Evolutionary conservation across 306 rosid genomes (phyloP).

Genomic region (Lupinus albus): DNA sequence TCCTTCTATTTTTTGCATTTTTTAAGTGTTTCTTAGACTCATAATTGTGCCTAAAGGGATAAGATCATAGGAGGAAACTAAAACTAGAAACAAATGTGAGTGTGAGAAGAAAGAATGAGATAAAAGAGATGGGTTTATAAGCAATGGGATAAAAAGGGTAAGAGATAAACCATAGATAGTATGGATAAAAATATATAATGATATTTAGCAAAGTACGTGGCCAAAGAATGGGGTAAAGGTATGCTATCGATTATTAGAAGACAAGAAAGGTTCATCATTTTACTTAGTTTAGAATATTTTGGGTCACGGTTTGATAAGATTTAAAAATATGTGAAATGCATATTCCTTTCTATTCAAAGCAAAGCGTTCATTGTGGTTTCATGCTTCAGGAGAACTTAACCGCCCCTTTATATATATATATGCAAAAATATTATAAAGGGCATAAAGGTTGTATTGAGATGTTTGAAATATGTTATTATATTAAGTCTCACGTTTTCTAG

Average conservation of each 20-base stretch:
- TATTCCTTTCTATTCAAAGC: slow-evolving; percentile 60
- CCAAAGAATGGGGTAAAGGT: slow-evolving; percentile 29
- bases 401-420: slow-evolving; percentile 33
- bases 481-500: too few relatives aligned
- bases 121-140: slow-evolving; percentile 14
- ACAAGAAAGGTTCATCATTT: slow-evolving; percentile 41
- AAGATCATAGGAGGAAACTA: slow-evolving; percentile 25
- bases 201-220: slow-evolving; percentile 34
- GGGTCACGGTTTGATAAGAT: slow-evolving; percentile 9
- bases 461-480: too few relatives aligned
- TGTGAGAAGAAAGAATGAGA: slow-evolving; percentile 31
- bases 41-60: slow-evolving; percentile 31
- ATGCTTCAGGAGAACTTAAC: slow-evolving; percentile 57
- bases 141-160: slow-evolving; percentile 5
- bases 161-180: slow-evolving; percentile 17
- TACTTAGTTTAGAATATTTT: slow-evolving; percentile 19
- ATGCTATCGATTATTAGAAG: slow-evolving; percentile 44
- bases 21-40: slow-evolving; percentile 11
- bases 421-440: too few relatives aligned
- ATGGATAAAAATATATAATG: slow-evolving; percentile 17
- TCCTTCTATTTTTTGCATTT: not conserved
- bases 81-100: slow-evolving; percentile 36
- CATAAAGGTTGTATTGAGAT: too few relatives aligned
- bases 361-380: slow-evolving; percentile 50
- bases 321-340: slow-evolving; percentile 29